These are phyloP conservation scores for Tetrapisispora taiwanensis DNA, from an alignment of 805 yeast species.

Conservation along the genomic window DNA sequence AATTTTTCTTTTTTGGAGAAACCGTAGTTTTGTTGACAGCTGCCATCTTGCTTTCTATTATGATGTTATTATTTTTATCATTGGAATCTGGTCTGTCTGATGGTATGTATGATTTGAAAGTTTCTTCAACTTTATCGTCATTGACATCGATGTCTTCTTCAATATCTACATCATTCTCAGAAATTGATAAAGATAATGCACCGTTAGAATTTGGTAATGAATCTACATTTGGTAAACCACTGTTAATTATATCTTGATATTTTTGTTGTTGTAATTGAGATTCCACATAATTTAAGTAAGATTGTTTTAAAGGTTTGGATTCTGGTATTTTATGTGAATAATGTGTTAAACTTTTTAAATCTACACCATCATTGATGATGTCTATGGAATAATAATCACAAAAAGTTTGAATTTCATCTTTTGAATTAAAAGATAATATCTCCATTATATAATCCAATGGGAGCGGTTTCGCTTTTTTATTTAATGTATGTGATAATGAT, in stretches of 20 bases:
- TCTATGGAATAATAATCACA: constrained; percentile 56
- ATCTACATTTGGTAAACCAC: constrained; percentile 26
- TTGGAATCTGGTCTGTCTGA: not conserved
- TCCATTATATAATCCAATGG: constrained; percentile 37
- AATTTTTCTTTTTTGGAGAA: not conserved
- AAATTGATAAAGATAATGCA: not conserved
- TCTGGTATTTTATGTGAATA: constrained; percentile 29
- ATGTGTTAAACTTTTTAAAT: constrained; percentile 35
- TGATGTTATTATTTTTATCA: not conserved
- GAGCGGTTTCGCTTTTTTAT: constrained; percentile 61
- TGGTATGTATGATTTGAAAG: not conserved
- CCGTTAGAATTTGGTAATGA: not conserved
- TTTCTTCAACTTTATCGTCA: not conserved
- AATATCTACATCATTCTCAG: not conserved
- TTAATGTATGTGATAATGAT: constrained; percentile 54
- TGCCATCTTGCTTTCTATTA: too few species aligned
- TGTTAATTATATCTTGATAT: constrained; percentile 32
- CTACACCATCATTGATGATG: constrained; percentile 32
- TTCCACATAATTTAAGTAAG: constrained; percentile 37
- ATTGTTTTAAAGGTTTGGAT: constrained; percentile 37
- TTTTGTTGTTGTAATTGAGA: constrained; percentile 26
- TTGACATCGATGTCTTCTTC: not conserved
- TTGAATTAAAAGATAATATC: constrained; percentile 59
- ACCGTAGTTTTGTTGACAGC: not conserved
- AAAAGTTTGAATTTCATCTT: constrained; percentile 43